Percentiles rank a stretch among this genome's conserved stretches.
Conservation (phyloP, 164 flowering plant species). For the Buxus sempervirens region DNA sequence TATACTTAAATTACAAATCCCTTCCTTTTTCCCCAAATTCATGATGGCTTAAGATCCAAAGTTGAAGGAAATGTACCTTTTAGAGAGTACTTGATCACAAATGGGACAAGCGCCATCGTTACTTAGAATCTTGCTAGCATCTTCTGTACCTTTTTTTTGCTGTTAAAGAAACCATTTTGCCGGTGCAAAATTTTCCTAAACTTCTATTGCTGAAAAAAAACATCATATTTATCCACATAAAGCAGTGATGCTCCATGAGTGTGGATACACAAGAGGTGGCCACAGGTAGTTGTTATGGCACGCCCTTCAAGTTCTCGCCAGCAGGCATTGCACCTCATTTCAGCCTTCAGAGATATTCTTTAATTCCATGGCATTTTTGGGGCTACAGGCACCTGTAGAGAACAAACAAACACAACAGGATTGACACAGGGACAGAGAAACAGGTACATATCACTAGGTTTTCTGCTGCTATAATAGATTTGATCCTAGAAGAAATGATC, state of each 20-base stretch:
- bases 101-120: slow-evolving; percentile 94
- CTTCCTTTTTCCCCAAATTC: neutral
- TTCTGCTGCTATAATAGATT: neutral
- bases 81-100: slow-evolving; percentile 96
- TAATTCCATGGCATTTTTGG: neutral
- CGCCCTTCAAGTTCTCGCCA: slow-evolving; percentile 90
- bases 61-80: slow-evolving; percentile 48
- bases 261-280: slow-evolving; percentile 82
- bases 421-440: neutral
- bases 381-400: neutral
- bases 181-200: neutral
- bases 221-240: neutral
- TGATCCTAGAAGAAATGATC: neutral
- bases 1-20: neutral
- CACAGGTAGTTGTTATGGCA: slow-evolving; percentile 76
- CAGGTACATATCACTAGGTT: neutral
- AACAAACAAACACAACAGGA: neutral
- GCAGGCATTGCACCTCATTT: slow-evolving; percentile 93
- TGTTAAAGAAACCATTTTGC: slow-evolving; percentile 37
- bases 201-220: too few relatives aligned
- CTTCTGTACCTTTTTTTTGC: slow-evolving; percentile 67
- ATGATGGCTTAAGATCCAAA: neutral
- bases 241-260: neutral
- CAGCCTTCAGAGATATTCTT: slow-evolving; percentile 15
- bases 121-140: slow-evolving; percentile 87